A percentile compares a stretch with the other conserved stretches of the same genome.
Evolutionary conservation across 345 rosid genomes (phyloP).

Genomic region (Eutrema heterophyllum): DNA sequence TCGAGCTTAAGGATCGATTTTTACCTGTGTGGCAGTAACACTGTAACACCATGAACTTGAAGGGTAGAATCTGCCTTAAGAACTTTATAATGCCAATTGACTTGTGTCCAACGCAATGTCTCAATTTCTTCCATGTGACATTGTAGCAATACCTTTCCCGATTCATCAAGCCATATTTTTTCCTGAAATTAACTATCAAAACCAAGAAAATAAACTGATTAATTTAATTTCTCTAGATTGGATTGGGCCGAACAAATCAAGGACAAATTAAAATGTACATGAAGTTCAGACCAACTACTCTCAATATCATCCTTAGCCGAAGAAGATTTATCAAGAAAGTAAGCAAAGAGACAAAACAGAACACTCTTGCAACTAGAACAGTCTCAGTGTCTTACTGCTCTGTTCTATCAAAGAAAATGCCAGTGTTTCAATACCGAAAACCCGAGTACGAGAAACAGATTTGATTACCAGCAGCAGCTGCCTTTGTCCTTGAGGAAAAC

Average conservation of each 20-base stretch:
- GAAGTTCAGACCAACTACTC: not conserved
- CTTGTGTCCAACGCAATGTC: slow-evolving; percentile 37
- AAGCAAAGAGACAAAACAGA: not conserved
- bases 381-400: not conserved
- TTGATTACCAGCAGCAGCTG: slow-evolving; percentile 86
- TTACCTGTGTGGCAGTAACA: slow-evolving; percentile 40
- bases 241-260: not conserved
- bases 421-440: not conserved
- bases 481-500: slow-evolving; percentile 92
- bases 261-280: slow-evolving; percentile 1
- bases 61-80: slow-evolving; percentile 38
- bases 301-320: slow-evolving; percentile 29
- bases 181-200: slow-evolving; percentile 57
- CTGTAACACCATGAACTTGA: slow-evolving; percentile 45
- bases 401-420: not conserved
- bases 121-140: slow-evolving; percentile 66
- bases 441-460: not conserved
- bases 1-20: not conserved
- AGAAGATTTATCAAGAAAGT: slow-evolving; percentile 37
- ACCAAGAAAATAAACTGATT: not conserved
- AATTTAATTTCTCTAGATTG: not conserved
- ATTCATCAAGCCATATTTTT: slow-evolving; percentile 42
- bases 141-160: slow-evolving; percentile 52
- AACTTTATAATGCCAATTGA: slow-evolving; percentile 25
- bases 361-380: not conserved